Conservation (phyloP, 148 eudicot genomes). For the Camellia granthamiana region DNA sequence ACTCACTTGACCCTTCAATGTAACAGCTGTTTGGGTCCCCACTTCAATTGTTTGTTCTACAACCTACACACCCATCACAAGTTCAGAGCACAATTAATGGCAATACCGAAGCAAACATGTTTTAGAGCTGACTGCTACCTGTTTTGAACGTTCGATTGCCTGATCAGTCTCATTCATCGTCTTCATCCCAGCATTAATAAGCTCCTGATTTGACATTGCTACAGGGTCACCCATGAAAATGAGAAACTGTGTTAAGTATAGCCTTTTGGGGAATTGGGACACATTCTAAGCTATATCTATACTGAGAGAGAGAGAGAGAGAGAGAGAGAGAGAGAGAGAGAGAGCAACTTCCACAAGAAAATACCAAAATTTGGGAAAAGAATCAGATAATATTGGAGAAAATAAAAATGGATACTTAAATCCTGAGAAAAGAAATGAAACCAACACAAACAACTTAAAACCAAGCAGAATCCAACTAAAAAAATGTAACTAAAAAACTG, state of each 20-base stretch:
- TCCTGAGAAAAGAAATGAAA: background rate
- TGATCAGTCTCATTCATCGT: constrained; percentile 97
- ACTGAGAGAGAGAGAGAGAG: background rate
- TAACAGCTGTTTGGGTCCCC: constrained; percentile 85
- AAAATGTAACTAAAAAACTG: background rate
- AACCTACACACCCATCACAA: constrained; percentile 39
- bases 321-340: background rate
- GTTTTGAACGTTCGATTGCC: constrained; percentile 95
- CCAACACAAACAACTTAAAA: background rate
- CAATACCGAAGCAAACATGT: background rate
- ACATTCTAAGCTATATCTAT: background rate
- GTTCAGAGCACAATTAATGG: constrained; percentile 15
- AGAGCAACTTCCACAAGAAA: background rate
- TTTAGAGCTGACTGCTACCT: constrained; percentile 33
- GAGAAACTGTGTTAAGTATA: background rate
- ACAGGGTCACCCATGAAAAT: constrained; percentile 10
- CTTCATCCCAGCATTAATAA: constrained; percentile 69
- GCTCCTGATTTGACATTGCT: constrained; percentile 98
- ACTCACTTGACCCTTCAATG: constrained; percentile 87
- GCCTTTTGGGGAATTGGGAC: background rate
- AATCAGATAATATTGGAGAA: background rate
- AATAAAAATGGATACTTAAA: background rate
- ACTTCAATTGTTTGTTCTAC: constrained; percentile 93
- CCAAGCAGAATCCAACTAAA: background rate
- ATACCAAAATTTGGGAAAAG: background rate